Conservation (phyloP, 2,329 filamentous ascomycete species). For the Xylariales sp. region DNA sequence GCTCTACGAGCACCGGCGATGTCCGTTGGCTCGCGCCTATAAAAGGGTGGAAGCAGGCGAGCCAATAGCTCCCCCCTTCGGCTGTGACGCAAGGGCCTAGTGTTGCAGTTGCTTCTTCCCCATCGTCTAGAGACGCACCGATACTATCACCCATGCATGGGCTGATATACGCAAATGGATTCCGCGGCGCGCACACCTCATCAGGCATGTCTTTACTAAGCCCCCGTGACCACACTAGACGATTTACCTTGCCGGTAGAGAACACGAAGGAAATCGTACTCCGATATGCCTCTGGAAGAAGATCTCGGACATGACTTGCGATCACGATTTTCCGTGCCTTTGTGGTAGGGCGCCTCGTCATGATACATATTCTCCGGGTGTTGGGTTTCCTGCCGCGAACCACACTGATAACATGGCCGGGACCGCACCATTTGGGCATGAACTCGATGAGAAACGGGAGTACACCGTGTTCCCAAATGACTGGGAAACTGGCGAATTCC, state of each 20-base stretch:
- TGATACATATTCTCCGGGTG: conserved; percentile 55
- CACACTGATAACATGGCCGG: conserved; percentile 55
- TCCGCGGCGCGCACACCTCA: conserved; percentile 55
- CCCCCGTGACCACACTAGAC: conserved; percentile 56
- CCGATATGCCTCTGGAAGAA: conserved; percentile 53
- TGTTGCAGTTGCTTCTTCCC: conserved; percentile 55
- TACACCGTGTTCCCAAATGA: conserved; percentile 58
- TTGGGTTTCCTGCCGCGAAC: conserved; percentile 52
- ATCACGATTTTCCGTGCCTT: conserved; percentile 55
- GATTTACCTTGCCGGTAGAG: conserved; percentile 53
- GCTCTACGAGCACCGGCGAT: conserved; percentile 51
- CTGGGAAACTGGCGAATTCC: conserved; percentile 54
- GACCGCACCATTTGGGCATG: conserved; percentile 56
- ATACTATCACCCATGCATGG: conserved; percentile 61
- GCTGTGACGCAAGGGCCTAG: conserved; percentile 56
- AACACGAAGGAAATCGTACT: conserved; percentile 53
- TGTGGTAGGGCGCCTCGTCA: conserved; percentile 52
- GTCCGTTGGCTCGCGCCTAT: conserved; percentile 51
- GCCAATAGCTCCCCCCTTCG: conserved; percentile 55
- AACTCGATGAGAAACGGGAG: conserved; percentile 58
- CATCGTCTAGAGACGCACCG: conserved; percentile 50
- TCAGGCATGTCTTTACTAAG: conserved; percentile 53
- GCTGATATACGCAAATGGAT: conserved; percentile 57
- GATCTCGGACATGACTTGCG: conserved; percentile 55
- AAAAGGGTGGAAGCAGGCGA: conserved; percentile 60